Conservation (phyloP, 129 eudicot species). For the Chrysanthemum makinoi region DNA sequence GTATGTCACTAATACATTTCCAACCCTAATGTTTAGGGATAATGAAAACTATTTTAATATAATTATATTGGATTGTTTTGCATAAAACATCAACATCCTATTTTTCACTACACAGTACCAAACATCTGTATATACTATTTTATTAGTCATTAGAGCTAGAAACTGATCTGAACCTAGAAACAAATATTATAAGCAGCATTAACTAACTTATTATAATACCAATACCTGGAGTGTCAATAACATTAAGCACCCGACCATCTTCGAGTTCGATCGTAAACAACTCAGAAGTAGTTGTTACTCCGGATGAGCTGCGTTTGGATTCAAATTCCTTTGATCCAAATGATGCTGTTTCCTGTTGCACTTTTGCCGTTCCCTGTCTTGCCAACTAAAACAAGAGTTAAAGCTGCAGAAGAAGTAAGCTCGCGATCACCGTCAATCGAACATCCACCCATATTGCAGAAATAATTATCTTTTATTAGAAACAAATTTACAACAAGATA, state of each 20-base stretch:
- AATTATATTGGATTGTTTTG: too few species aligned
- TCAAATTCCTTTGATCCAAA: conserved; percentile 42
- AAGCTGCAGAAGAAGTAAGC: conserved; percentile 5
- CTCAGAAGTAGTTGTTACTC: conserved; percentile 65
- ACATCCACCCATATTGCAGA: background rate
- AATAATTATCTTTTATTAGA: background rate
- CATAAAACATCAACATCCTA: too few species aligned
- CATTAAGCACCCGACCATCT: conserved; percentile 61
- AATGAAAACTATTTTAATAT: too few species aligned
- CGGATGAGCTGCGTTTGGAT: conserved; percentile 47
- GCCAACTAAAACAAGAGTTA: conserved; percentile 73
- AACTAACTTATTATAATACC: too few species aligned
- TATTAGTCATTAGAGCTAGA: too few species aligned
- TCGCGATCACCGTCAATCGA: background rate
- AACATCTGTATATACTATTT: too few species aligned
- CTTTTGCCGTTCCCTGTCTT: conserved; percentile 81
- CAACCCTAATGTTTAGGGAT: too few species aligned
- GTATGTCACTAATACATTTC: too few species aligned
- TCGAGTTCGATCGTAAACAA: conserved; percentile 32
- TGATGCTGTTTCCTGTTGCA: conserved; percentile 78
- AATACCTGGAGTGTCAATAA: conserved; percentile 48
- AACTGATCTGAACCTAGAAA: too few species aligned
- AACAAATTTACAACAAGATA: too few species aligned
- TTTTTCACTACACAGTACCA: too few species aligned
- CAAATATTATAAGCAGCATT: too few species aligned